These are phyloP conservation scores for Hydnomerulius pinastri DNA, from an alignment of 768 basidiomycete genomes.

Conservation along the genomic window DNA sequence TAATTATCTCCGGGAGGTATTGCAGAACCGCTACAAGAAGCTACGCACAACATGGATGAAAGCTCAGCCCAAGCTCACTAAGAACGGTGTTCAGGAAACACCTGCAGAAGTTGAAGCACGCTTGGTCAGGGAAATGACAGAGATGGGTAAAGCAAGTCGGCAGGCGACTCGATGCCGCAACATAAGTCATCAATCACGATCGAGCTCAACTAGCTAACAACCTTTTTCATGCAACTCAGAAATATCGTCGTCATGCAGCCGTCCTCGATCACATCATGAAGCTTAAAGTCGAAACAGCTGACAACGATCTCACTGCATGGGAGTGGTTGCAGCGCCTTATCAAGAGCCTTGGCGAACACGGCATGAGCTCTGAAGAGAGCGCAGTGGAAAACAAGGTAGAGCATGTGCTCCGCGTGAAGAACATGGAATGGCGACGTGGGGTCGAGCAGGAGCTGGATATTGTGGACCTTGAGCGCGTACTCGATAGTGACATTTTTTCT, in stretches of 20 bases:
- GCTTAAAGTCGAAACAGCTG: background rate
- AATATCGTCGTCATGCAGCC: background rate
- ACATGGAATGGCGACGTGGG: background rate
- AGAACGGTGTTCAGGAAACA: background rate
- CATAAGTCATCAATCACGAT: background rate
- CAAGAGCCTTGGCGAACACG: background rate
- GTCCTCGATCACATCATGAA: background rate
- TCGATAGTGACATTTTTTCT: background rate
- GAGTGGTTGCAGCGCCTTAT: background rate
- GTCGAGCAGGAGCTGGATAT: background rate
- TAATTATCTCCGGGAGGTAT: background rate
- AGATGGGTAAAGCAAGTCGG: background rate
- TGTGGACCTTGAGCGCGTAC: background rate
- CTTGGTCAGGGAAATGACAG: background rate
- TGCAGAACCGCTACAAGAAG: constrained; percentile 4
- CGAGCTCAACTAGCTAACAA: background rate
- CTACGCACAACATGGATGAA: constrained; percentile 1
- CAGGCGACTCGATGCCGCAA: constrained; percentile 3
- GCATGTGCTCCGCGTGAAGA: background rate
- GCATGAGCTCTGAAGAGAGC: constrained; percentile 1
- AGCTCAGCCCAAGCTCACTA: constrained; percentile 1
- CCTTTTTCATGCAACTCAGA: background rate
- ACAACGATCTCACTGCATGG: background rate
- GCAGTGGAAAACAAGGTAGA: background rate
- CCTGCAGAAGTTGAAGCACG: background rate